Base-by-base conservation (phyloP, 371 early-diverging fungal genomes). In the Fennellomyces sp. region DNA sequence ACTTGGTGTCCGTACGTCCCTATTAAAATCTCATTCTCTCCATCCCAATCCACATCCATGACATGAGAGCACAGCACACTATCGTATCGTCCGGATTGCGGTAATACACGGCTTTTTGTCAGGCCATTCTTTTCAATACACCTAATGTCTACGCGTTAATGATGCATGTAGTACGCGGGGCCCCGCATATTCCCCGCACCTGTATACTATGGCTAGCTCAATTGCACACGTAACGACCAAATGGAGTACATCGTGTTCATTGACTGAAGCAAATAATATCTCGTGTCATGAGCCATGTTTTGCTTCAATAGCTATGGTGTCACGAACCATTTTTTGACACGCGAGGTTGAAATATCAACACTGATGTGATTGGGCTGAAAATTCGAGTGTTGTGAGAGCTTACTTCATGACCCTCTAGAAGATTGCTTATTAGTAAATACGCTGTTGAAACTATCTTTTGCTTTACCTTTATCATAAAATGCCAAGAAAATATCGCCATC, bases 1-100 rank as follows among this genome's bases (percentile, higher is more conserved):
- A 91, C 78, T 48, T 88, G 84, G 15, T 89, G 84, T 0, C 91
- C 86, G 64, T 90, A 89, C 0, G 90, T 91, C 1, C 90, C 92
- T 25, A 89, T 81, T 30, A 91, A 50, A 13, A 91, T 72, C 63
- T 91, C 92, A 35, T 80, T 76, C 36, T 73, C 73, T 2, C 91
- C 92, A 69, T 88, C 87, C 82, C 84, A 89, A 53, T 91, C 89
- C 11, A 91, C 82, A 56, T 91, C 92, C 78, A 87, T 84, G 17
- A 83, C 86, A 72, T 89, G 87, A 1, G 88, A 86, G 13, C 88
- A 81, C 25, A 89, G 65, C 2, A 90, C 85, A 59, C 87, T 86
- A 57, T 88, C 87, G 60, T 85, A 79, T n/a, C 80, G 72, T 25
- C 79, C 69, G 19, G 83, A 86, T 33, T 84, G 80, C 5, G 83